Percentiles rank a stretch among this genome's conserved stretches.
phyloP scores from a whole-genome alignment of 78 protist species.

The slime mould (Dictyostelium discoideum) region dicty_2.7 NC_007090.3:2185001-2185500 shows the following conservation, averaged over 20 bases:
- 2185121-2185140: conserved; percentile 5
- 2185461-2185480: neutral
- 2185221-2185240: conserved; percentile 15
- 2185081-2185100: neutral
- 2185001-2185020: neutral
- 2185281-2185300: neutral
- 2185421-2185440: neutral
- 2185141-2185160: neutral
- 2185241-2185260: neutral
- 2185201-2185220: conserved; percentile 36
- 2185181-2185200: conserved; percentile 15
- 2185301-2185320: conserved; percentile 20
- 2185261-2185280: conserved; percentile 16
- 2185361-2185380: neutral
- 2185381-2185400: conserved; percentile 19
- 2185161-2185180: neutral
- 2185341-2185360: conserved; percentile 1
- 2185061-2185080: neutral
- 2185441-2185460: neutral
- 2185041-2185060: neutral
- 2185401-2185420: conserved; percentile 3
- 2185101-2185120: neutral
- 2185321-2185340: conserved; percentile 20
- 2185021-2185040: neutral
- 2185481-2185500: conserved; percentile 22